Conservation (phyloP, 2,329 filamentous ascomycete species). For the Aspergillus glaucus region DNA sequence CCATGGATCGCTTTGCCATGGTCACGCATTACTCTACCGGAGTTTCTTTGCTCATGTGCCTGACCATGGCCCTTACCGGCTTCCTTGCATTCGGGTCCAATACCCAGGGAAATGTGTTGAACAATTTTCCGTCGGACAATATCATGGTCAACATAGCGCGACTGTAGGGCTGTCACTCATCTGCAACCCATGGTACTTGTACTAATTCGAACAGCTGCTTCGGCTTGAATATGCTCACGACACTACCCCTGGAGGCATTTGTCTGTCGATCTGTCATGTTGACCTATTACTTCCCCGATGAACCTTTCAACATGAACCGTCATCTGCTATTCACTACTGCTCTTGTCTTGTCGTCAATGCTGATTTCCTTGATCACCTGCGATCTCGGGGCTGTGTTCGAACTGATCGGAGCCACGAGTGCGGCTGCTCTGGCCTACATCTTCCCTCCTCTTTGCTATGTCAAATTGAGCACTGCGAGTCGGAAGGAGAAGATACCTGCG, state of each 20-base stretch:
- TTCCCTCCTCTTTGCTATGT: conserved; percentile 92
- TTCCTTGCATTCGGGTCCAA: conserved; percentile 90
- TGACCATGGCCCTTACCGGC: conserved; percentile 79
- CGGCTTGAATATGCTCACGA: conserved; percentile 97
- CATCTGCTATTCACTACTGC: conserved; percentile 82
- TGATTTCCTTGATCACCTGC: conserved; percentile 75
- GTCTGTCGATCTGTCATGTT: conserved; percentile 96
- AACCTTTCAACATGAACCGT: conserved; percentile 73
- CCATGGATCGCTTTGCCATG: conserved; percentile 84
- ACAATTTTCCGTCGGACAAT: conserved; percentile 91
- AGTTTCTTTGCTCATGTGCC: conserved; percentile 85
- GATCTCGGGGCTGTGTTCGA: conserved; percentile 94
- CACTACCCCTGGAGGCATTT: conserved; percentile 90
- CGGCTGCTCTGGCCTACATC: conserved; percentile 90
- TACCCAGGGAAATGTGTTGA: conserved; percentile 91
- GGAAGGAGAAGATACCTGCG: conserved; percentile 66
- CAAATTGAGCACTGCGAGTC: conserved; percentile 73
- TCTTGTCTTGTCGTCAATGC: conserved; percentile 73
- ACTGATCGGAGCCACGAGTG: conserved; percentile 89
- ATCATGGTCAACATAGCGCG: conserved; percentile 90
- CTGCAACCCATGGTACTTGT: neutral
- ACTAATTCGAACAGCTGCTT: conserved; percentile 58
- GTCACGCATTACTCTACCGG: conserved; percentile 92
- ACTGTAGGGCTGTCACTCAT: conserved; percentile 45
- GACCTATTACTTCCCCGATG: conserved; percentile 67